Conservation (phyloP, 306 rosid species). For the Prunus mume region DNA sequence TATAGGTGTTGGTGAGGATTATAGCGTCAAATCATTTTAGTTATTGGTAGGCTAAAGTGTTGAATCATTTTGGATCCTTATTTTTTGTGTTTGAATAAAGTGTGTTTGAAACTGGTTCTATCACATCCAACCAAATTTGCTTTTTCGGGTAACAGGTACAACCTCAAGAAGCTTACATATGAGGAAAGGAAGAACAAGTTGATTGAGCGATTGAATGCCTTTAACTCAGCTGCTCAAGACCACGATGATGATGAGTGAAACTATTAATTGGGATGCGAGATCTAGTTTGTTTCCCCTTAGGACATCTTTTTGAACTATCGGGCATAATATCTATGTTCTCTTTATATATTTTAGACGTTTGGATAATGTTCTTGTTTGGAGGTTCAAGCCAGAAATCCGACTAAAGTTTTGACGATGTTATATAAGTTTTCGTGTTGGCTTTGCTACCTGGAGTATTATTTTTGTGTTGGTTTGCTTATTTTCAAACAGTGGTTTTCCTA, state of each 20-base stretch:
- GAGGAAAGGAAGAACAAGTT: slow-evolving; percentile 61
- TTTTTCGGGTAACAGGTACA: slow-evolving; percentile 28
- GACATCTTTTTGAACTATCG: not conserved
- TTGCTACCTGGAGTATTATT: not conserved
- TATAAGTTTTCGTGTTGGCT: not conserved
- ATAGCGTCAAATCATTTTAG: not conserved
- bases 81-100: no score
- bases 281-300: not conserved
- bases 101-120: no score
- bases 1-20: not conserved
- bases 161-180: slow-evolving; percentile 68
- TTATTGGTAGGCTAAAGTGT: no score
- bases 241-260: slow-evolving; percentile 51
- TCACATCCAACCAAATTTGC: no score
- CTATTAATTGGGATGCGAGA: not conserved
- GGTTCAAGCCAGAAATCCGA: slow-evolving; percentile 12
- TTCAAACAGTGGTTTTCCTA: not conserved
- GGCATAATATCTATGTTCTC: not conserved
- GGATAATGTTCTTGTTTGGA: slow-evolving; percentile 3
- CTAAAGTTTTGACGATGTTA: slow-evolving; percentile 1
- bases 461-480: not conserved
- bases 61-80: no score
- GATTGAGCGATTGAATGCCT: slow-evolving; percentile 52
- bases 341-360: not conserved
- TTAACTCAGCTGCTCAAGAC: slow-evolving; percentile 49